A percentile compares a stretch with the other conserved stretches of the same genome.
Conservation (phyloP, 2,329 filamentous ascomycete genomes). For the Westerdykella aurantiaca region DNA sequence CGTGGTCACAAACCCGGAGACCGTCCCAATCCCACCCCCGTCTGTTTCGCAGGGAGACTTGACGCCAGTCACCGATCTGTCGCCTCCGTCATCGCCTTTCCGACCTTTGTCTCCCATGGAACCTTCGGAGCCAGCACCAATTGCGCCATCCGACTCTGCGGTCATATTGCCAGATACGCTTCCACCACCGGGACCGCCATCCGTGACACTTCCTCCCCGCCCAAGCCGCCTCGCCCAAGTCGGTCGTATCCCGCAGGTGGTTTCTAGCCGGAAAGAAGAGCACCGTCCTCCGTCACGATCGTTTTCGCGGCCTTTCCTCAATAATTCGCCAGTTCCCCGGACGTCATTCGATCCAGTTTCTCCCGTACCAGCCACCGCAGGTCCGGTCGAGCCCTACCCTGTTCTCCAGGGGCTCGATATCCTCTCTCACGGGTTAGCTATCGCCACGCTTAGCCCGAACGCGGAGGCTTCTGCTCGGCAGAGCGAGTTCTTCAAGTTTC, state of each 20-base stretch:
- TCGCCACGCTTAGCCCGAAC: slow-evolving; percentile 27
- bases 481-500: slow-evolving; percentile 68
- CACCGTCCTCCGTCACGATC: slow-evolving; percentile 67
- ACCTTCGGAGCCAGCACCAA: slow-evolving; percentile 1
- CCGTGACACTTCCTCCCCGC: slow-evolving; percentile 33
- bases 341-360: slow-evolving; percentile 27
- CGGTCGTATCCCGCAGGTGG: slow-evolving; percentile 77
- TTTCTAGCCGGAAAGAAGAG: slow-evolving; percentile 58
- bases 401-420: slow-evolving; percentile 30
- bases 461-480: slow-evolving; percentile 24
- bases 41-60: slow-evolving; percentile 19
- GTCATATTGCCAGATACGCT: slow-evolving; percentile 3
- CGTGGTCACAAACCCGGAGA: slow-evolving; percentile 1
- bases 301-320: slow-evolving; percentile 73
- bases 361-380: slow-evolving; percentile 10
- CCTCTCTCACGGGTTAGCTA: slow-evolving; percentile 35
- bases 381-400: slow-evolving; percentile 31
- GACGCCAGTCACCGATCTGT: slow-evolving; percentile 33
- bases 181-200: slow-evolving; percentile 21
- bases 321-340: slow-evolving; percentile 19
- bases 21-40: not conserved
- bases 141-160: slow-evolving; percentile 2
- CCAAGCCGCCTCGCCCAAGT: slow-evolving; percentile 71
- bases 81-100: slow-evolving; percentile 25
- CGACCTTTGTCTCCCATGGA: slow-evolving; percentile 13